These are phyloP conservation scores for Biscogniauxia sp. DNA, from an alignment of 2,329 filamentous ascomycete species.

Conservation along the genomic window DNA sequence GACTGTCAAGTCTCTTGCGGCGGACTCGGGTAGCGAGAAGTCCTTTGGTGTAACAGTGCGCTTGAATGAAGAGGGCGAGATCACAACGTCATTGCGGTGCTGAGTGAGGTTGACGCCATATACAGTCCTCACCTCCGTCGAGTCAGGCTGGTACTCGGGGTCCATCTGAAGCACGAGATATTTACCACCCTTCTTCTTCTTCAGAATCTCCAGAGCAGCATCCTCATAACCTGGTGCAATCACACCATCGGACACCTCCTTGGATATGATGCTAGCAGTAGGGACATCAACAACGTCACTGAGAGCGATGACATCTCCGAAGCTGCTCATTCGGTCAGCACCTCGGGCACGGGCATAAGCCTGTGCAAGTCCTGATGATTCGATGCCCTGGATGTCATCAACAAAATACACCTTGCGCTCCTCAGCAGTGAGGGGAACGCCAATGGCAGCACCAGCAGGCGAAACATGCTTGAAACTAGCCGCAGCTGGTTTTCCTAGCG, in stretches of 20 bases:
- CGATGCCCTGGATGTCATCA: slow-evolving; percentile 86
- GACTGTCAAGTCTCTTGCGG: slow-evolving; percentile 85
- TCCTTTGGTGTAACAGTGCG: slow-evolving; percentile 86
- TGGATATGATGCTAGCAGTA: slow-evolving; percentile 95
- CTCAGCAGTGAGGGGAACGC: slow-evolving; percentile 76
- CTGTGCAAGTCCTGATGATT: slow-evolving; percentile 82
- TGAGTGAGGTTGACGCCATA: slow-evolving; percentile 88
- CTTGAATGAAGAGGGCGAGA: slow-evolving; percentile 81
- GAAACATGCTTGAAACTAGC: slow-evolving; percentile 99
- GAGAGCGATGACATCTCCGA: slow-evolving; percentile 92
- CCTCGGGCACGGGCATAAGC: slow-evolving; percentile 94
- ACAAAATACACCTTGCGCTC: slow-evolving; percentile 99
- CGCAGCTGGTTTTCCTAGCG: slow-evolving; percentile 83
- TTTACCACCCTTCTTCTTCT: slow-evolving; percentile 97
- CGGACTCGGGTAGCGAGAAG: slow-evolving; percentile 71
- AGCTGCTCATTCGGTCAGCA: slow-evolving; percentile 97
- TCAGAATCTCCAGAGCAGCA: slow-evolving; percentile 84
- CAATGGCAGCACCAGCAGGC: slow-evolving; percentile 91
- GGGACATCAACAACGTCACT: slow-evolving; percentile 87
- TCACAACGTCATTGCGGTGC: slow-evolving; percentile 87
- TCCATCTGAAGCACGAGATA: slow-evolving; percentile 97
- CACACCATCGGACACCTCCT: slow-evolving; percentile 96
- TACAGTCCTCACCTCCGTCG: slow-evolving; percentile 81
- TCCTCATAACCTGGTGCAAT: slow-evolving; percentile 85
- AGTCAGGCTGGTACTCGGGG: slow-evolving; percentile 74